Percentiles rank a stretch among this genome's conserved stretches.
Conservation (phyloP, 116 monocot genomes). For the Trichopus zeylanicus region DNA sequence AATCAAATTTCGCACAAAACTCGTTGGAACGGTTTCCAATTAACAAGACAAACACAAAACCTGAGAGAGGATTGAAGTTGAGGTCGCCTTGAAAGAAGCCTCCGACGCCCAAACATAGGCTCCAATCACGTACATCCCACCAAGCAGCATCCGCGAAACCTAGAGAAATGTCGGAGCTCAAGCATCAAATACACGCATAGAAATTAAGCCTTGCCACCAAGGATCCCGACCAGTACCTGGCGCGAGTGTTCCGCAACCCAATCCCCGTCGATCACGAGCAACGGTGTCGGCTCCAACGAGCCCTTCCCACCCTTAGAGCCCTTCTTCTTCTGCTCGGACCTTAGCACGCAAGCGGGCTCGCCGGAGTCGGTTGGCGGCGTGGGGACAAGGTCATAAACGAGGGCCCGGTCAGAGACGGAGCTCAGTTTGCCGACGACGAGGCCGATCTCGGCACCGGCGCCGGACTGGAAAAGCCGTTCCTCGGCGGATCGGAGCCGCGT, state of each 20-base stretch:
- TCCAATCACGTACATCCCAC: slow-evolving; percentile 80
- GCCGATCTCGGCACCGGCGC: slow-evolving; percentile 42
- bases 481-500: slow-evolving; percentile 48
- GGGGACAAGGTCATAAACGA: slow-evolving; percentile 70
- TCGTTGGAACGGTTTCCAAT: neutral
- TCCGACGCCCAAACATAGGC: slow-evolving; percentile 78
- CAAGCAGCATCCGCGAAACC: slow-evolving; percentile 90
- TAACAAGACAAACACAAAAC: slow-evolving; percentile 12
- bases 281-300: slow-evolving; percentile 14
- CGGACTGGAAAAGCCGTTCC: slow-evolving; percentile 46
- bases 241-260: slow-evolving; percentile 98
- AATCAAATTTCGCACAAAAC: neutral
- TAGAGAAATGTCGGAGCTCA: slow-evolving; percentile 6
- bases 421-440: slow-evolving; percentile 71
- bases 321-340: slow-evolving; percentile 34
- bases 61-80: slow-evolving; percentile 49
- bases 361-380: slow-evolving; percentile 85
- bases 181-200: slow-evolving; percentile 3
- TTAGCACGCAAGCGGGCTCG: slow-evolving; percentile 42
- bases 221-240: slow-evolving; percentile 31
- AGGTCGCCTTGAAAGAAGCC: slow-evolving; percentile 63
- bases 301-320: slow-evolving; percentile 31
- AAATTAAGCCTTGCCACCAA: neutral
- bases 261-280: slow-evolving; percentile 65
- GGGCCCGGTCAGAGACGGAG: slow-evolving; percentile 39